A percentile compares a stretch with the other conserved stretches of the same genome.
Conservation (phyloP, 495 filamentous ascomycete genomes). For the Lophiotrema nucula region DNA sequence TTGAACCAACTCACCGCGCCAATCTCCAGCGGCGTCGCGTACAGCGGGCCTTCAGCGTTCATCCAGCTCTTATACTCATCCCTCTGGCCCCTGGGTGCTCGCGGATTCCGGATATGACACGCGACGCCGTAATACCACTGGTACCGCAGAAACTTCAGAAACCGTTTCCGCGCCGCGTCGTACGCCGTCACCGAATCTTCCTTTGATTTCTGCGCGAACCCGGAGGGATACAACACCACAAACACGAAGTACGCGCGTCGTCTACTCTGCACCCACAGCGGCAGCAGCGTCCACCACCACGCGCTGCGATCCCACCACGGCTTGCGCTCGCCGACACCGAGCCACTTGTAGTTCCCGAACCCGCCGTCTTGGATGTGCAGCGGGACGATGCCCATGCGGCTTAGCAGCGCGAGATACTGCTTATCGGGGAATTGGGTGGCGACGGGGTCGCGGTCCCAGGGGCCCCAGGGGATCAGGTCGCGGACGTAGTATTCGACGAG, state of each 20-base stretch:
- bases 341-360: no score
- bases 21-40: background rate
- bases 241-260: conserved; percentile 9
- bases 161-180: background rate
- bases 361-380: conserved; percentile 8
- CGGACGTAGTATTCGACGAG: background rate
- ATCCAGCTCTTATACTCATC: background rate
- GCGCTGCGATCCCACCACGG: no score
- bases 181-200: background rate
- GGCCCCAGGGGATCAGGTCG: conserved; percentile 1
- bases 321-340: no score
- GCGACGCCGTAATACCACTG: background rate
- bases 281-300: no score
- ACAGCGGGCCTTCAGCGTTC: background rate
- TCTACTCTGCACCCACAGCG: conserved; percentile 8
- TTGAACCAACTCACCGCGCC: background rate
- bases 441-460: background rate
- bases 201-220: background rate
- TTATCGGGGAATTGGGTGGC: background rate
- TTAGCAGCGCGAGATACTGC: background rate
- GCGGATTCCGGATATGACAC: background rate
- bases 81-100: background rate
- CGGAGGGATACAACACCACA: background rate
- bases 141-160: background rate
- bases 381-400: conserved; percentile 4